phyloP scores from a whole-genome alignment of 164 flowering plant genomes.

The Tetrastigma voinierianum region DNA sequence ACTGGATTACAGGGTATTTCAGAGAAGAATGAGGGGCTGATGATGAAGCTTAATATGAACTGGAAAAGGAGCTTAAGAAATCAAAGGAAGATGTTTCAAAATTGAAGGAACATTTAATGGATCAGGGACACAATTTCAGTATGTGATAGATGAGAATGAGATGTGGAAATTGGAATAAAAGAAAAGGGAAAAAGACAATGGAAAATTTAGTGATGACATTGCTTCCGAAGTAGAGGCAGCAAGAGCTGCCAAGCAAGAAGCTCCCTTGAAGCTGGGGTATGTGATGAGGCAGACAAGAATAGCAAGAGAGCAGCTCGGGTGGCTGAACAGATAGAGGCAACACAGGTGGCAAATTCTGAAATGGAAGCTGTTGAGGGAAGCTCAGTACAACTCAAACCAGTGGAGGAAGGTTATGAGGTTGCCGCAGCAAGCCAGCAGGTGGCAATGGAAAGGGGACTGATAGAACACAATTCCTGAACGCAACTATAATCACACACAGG shows the following conservation, averaged over 20 bases:
- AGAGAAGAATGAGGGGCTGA: constrained; percentile 71
- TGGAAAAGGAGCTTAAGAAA: constrained; percentile 43
- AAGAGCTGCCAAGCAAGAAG: constrained; percentile 57
- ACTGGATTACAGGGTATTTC: constrained; percentile 64
- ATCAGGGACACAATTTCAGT: constrained; percentile 69
- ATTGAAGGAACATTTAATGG: constrained; percentile 55
- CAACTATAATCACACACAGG: constrained; percentile 38
- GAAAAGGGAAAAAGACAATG: constrained; percentile 29
- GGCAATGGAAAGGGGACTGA: constrained; percentile 62
- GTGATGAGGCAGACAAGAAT: constrained; percentile 61
- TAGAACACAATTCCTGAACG: constrained; percentile 65
- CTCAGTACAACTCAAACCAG: constrained; percentile 90
- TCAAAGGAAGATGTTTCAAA: constrained; percentile 34
- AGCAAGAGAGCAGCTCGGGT: constrained; percentile 46
- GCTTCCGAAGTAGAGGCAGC: constrained; percentile 40
- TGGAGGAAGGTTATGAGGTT: constrained; percentile 99
- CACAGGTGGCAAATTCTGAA: constrained; percentile 61
- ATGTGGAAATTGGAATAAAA: constrained; percentile 45
- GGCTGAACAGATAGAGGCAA: constrained; percentile 78
- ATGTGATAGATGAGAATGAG: constrained; percentile 65
- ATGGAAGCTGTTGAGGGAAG: constrained; percentile 77
- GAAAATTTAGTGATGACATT: constrained; percentile 24
- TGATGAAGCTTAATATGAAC: constrained; percentile 31
- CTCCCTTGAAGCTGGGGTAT: constrained; percentile 51
- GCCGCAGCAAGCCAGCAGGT: constrained; percentile 82